Conservation (phyloP, 2,329 filamentous ascomycete genomes). For the Myriangium duriaei region DNA sequence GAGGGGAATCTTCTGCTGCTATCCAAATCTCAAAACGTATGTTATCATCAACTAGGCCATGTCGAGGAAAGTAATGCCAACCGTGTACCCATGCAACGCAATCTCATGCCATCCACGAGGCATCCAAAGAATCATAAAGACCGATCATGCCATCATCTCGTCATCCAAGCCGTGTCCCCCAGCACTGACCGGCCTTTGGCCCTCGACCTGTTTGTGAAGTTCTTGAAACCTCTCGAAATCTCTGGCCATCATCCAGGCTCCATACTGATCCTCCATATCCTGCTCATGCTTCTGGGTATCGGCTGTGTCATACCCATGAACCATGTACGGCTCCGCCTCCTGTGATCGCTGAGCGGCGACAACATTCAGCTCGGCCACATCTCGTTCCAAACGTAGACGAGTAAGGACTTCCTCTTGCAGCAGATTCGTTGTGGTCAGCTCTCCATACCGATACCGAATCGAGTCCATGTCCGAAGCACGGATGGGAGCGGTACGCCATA, state of each 20-base stretch:
- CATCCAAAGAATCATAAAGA: too few species aligned
- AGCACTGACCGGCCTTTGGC: not conserved
- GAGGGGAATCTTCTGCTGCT: too few species aligned
- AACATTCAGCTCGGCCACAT: conserved; percentile 15
- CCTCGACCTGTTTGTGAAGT: conserved; percentile 20
- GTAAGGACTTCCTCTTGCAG: conserved; percentile 44
- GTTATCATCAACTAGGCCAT: too few species aligned
- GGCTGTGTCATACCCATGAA: conserved; percentile 63
- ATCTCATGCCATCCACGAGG: too few species aligned
- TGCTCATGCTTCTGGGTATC: conserved; percentile 35
- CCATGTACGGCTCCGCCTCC: conserved; percentile 71
- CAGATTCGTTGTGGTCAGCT: conserved; percentile 46
- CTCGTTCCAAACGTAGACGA: conserved; percentile 46
- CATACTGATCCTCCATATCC: conserved; percentile 58
- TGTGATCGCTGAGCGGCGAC: conserved; percentile 11
- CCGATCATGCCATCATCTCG: conserved; percentile 12
- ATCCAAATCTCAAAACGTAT: too few species aligned
- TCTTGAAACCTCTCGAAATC: conserved; percentile 40
- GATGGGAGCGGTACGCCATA: conserved; percentile 74
- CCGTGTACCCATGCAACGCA: too few species aligned
- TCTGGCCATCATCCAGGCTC: conserved; percentile 43
- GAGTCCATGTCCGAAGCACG: conserved; percentile 33
- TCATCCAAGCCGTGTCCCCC: conserved; percentile 11
- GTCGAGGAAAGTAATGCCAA: too few species aligned
- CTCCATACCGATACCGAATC: conserved; percentile 32